These are phyloP conservation scores for Nicotiana tomentosiformis DNA, from an alignment of 257 asterid genomes.

Conservation along the genomic window DNA sequence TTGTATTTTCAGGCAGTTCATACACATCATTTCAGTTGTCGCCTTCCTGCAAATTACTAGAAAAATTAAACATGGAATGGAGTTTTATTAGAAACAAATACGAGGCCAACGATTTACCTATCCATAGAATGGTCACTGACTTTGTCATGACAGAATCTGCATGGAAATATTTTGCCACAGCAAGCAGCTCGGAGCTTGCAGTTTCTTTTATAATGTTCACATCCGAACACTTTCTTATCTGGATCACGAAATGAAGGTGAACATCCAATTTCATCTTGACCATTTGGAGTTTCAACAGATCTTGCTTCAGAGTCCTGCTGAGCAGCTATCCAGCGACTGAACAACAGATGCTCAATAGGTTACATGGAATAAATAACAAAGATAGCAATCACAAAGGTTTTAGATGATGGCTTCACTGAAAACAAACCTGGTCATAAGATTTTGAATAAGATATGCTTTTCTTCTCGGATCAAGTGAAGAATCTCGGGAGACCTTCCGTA, in stretches of 20 bases:
- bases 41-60: conserved; percentile 60
- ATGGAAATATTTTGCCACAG: conserved; percentile 76
- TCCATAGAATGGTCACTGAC: conserved; percentile 99
- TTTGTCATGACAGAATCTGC: conserved; percentile 97
- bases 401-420: not conserved
- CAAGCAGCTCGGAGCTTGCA: conserved; percentile 98
- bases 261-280: conserved; percentile 54
- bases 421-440: conserved; percentile 88
- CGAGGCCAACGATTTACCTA: conserved; percentile 38
- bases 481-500: conserved; percentile 89
- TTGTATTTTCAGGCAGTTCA: conserved; percentile 84
- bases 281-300: conserved; percentile 40
- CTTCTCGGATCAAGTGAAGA: conserved; percentile 95
- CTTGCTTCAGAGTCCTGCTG: conserved; percentile 81
- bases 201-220: conserved; percentile 96
- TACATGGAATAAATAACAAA: conserved; percentile 13
- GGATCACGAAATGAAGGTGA: conserved; percentile 79
- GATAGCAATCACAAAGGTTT: not conserved
- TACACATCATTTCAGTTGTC: conserved; percentile 96
- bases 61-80: not conserved
- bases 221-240: conserved; percentile 66
- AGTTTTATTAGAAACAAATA: not conserved
- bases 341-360: conserved; percentile 21
- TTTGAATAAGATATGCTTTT: conserved; percentile 90
- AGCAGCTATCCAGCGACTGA: conserved; percentile 94